Percentiles rank a stretch among this genome's conserved stretches.
These are phyloP conservation scores for Diaporthe helianthi DNA, from an alignment of 2,329 filamentous ascomycete species.

Conservation along the genomic window DNA sequence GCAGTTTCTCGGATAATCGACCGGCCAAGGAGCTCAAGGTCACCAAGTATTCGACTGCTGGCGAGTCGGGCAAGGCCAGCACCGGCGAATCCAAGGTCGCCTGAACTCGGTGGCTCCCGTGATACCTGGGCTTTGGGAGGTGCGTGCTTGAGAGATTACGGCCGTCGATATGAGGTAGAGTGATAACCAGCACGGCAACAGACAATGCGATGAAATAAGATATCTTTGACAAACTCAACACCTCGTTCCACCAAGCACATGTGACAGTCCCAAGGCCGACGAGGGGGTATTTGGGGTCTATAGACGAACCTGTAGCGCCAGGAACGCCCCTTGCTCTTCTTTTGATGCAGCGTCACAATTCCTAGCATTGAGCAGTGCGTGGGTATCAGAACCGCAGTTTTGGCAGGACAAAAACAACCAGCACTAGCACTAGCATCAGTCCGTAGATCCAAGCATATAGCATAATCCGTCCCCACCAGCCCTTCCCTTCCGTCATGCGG, in stretches of 20 bases:
- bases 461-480: conserved; percentile 84
- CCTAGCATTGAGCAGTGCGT: not conserved
- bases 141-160: not conserved
- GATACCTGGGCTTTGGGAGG: not conserved
- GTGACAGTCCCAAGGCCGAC: too few species aligned
- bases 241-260: not conserved
- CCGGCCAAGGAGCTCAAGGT: conserved; percentile 2
- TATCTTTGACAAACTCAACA: not conserved
- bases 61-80: not conserved
- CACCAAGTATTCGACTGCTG: not conserved
- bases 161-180: not conserved
- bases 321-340: not conserved
- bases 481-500: conserved; percentile 85
- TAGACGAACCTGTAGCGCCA: not conserved
- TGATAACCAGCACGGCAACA: not conserved
- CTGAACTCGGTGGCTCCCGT: not conserved
- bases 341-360: not conserved
- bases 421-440: conserved; percentile 77
- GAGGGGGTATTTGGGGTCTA: not conserved
- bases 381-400: conserved; percentile 80
- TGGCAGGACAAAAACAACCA: conserved; percentile 85
- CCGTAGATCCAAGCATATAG: conserved; percentile 85
- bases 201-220: conserved; percentile 11
- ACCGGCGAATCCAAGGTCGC: not conserved
- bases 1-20: not conserved